A percentile compares a stretch with the other conserved stretches of the same genome.
Conservation (phyloP, 768 basidiomycete genomes). For the Galerina marginata region DNA sequence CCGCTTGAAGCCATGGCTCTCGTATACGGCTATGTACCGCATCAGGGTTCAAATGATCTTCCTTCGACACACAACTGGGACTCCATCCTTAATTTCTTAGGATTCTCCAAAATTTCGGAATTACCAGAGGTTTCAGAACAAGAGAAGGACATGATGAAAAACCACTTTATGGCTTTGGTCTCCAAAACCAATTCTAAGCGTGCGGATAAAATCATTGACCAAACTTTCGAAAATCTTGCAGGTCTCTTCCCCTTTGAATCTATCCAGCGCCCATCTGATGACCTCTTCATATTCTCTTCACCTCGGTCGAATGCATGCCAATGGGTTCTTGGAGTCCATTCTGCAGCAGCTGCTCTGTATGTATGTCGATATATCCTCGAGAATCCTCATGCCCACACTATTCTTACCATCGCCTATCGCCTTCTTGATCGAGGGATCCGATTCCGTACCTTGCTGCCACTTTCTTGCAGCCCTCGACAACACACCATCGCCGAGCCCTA, state of each 20-base stretch:
- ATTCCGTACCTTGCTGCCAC: constrained; percentile 6
- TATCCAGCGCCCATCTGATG: background rate
- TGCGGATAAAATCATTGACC: background rate
- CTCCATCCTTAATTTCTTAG: too few relatives aligned
- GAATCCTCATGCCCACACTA: background rate
- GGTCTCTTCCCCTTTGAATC: background rate
- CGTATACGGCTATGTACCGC: background rate
- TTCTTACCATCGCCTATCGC: constrained; percentile 2
- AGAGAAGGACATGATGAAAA: too few relatives aligned
- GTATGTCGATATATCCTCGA: constrained; percentile 4
- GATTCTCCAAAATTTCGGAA: too few relatives aligned
- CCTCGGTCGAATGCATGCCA: background rate
- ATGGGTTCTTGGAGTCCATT: constrained; percentile 12
- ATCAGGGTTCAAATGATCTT: too few relatives aligned
- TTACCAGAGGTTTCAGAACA: too few relatives aligned
- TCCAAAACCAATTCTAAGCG: background rate
- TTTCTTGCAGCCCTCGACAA: background rate
- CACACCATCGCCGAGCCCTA: background rate
- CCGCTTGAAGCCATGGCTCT: too few relatives aligned
- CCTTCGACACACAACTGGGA: too few relatives aligned
- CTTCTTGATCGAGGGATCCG: constrained; percentile 5
- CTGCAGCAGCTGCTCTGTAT: constrained; percentile 10
- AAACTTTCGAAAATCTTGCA: background rate
- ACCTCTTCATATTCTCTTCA: constrained; percentile 9
- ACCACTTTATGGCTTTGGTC: background rate